Evolutionary conservation across 768 basidiomycete genomes (phyloP).

Genomic region (Suillus lakei): DNA sequence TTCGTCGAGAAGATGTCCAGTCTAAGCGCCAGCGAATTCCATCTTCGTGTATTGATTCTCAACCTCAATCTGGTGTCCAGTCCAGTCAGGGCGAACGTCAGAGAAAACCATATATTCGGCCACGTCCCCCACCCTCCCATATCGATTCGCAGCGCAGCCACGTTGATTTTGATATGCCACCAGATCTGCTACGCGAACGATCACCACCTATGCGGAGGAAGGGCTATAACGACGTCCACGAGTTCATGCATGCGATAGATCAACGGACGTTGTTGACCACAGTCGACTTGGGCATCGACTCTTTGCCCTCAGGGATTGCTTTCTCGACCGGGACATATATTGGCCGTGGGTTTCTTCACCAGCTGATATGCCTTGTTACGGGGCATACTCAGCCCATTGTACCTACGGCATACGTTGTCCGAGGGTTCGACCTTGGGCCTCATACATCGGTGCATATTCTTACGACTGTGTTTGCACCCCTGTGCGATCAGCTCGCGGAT

Average conservation of each 20-base stretch:
- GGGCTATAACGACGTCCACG: conserved; percentile 8
- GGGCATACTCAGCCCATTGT: conserved; percentile 27
- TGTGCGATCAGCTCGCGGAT: conserved; percentile 50
- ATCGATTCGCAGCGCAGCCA: not conserved
- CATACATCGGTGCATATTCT: conserved; percentile 51
- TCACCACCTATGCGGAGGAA: conserved; percentile 9
- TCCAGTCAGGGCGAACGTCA: not conserved
- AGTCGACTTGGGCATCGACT: conserved; percentile 55
- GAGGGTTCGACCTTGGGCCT: conserved; percentile 49
- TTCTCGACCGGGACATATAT: conserved; percentile 60
- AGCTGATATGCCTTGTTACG: conserved; percentile 51
- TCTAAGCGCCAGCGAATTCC: conserved; percentile 19
- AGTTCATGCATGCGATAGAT: conserved; percentile 2
- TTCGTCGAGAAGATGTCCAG: conserved; percentile 17
- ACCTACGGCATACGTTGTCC: conserved; percentile 38
- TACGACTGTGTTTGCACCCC: conserved; percentile 45
- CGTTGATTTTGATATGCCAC: conserved; percentile 1
- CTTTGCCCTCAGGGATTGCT: conserved; percentile 54
- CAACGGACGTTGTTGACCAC: conserved; percentile 11
- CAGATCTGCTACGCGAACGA: not conserved
- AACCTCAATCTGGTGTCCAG: conserved; percentile 14
- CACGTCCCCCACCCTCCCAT: not conserved
- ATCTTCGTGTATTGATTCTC: conserved; percentile 13
- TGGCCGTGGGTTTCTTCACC: conserved; percentile 61
- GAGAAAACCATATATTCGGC: not conserved